Evolutionary conservation across 768 basidiomycete species (phyloP), one percentile per base, ranked within the genome.

Genomic region (Scleroderma bovista): DNA sequence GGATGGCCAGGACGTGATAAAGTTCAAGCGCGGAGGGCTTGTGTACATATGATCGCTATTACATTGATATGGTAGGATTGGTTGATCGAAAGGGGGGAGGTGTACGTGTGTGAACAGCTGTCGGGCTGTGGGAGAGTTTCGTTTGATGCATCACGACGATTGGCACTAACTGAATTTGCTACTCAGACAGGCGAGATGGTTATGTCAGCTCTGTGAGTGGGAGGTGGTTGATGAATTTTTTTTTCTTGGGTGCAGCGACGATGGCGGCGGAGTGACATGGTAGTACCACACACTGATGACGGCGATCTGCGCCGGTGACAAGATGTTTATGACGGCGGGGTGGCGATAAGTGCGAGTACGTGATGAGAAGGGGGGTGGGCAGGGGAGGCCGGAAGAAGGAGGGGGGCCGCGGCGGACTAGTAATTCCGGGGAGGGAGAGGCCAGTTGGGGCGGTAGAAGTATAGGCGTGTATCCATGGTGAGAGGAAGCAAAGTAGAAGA

Each of bases 381-480:
- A 59, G 50, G 36, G 49, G 53, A 55, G 46, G 46, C 52, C 52
- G 52, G 50, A 41, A 47, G 29, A 38, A 44, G 51, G 55, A 51
- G 58, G 43, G 41, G 46, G 60, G 55, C 43, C 48, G 58, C 47
- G 54, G 55, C 20, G 52, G 54, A 43, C 47, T 46, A 51, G 47
- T 43, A 48, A 36, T 52, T 45, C 24, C 31, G 24, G 50, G 15
- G 44, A 34, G 31, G 10, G 13, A 16, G 26, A 29, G 26, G 26
- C 26, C 26, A 19, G 26, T 15, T 40, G 42, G n/a, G 8, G 33
- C 24, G 36, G 29, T 48, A 34, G 41, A 43, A 43, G 16, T 26
- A 48, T 16, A 41, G 31, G 17, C 11, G 16, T 42, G 64, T 65
- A 62, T 66, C 66, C 64, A 66, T 62, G 64, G 56, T 40, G 52